phyloP scores from a whole-genome alignment of 2,329 filamentous ascomycete genomes.

The Paramyrothecium sp. region DNA sequence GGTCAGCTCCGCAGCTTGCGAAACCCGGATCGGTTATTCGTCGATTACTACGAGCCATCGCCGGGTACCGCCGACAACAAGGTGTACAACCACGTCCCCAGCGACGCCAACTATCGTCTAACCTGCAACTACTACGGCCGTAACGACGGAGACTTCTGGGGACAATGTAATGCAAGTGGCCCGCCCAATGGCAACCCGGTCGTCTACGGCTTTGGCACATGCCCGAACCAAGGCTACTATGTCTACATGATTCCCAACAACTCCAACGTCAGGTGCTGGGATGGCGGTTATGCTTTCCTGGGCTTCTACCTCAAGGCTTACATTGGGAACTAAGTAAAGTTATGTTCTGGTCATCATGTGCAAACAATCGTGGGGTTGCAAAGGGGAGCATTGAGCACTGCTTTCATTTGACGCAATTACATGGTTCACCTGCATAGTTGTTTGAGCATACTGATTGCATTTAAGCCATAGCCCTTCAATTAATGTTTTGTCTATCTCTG shows the following conservation, averaged over 20 bases:
- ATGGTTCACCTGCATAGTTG: too few relatives aligned
- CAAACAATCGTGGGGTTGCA: too few relatives aligned
- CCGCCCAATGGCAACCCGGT: neutral
- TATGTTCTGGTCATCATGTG: too few relatives aligned
- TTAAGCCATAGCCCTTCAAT: too few relatives aligned
- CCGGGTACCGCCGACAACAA: neutral
- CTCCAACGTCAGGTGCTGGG: neutral
- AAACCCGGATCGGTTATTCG: neutral
- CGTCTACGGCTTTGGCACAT: neutral
- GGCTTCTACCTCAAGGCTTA: neutral
- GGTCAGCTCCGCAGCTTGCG: neutral
- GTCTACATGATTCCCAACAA: conserved; percentile 1
- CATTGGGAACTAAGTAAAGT: neutral
- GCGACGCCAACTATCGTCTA: neutral
- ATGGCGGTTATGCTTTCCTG: neutral
- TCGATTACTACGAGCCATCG: neutral
- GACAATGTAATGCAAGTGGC: neutral
- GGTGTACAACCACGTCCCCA: neutral
- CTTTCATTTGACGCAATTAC: too few relatives aligned
- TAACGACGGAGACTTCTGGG: neutral
- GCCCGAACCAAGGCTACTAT: neutral
- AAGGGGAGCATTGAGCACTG: too few relatives aligned
- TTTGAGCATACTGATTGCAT: too few relatives aligned
- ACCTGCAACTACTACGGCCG: neutral
- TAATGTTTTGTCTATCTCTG: too few relatives aligned